Evolutionary conservation across 441 rosid genomes (phyloP).

Genomic region (Metrosideros polymorpha): DNA sequence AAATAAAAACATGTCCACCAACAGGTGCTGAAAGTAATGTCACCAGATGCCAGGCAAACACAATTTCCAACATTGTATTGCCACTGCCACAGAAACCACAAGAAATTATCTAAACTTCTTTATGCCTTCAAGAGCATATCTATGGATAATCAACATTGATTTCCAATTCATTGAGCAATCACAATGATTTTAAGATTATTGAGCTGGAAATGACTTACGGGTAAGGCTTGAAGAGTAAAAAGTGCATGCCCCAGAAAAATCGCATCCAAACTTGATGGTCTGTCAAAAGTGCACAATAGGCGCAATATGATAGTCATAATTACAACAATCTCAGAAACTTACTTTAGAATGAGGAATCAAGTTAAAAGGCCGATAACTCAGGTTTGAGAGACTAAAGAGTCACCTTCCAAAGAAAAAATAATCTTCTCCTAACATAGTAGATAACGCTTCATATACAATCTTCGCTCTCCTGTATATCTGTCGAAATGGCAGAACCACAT

Average conservation of each 20-base stretch:
- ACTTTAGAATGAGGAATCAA: background rate
- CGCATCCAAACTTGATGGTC: constrained; percentile 96
- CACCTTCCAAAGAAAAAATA: constrained; percentile 72
- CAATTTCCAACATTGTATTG: background rate
- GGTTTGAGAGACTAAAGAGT: constrained; percentile 3
- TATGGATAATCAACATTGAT: background rate
- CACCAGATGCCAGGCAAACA: background rate
- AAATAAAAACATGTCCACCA: background rate
- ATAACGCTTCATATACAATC: constrained; percentile 72
- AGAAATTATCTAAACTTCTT: background rate
- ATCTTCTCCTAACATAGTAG: constrained; percentile 66
- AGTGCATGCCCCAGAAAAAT: constrained; percentile 57
- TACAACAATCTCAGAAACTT: background rate
- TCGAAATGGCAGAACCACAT: background rate
- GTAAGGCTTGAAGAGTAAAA: constrained; percentile 62
- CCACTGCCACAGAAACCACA: background rate
- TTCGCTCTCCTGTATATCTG: constrained; percentile 76
- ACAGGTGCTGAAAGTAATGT: background rate
- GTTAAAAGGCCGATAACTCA: background rate
- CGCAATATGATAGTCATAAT: background rate
- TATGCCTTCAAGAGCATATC: background rate
- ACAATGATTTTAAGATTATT: background rate
- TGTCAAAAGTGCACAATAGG: constrained; percentile 9
- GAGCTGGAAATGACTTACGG: constrained; percentile 42
- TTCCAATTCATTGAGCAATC: background rate